Conservation (phyloP, 2,329 filamentous ascomycete genomes). For the Ceratocystis lukuohia region DNA sequence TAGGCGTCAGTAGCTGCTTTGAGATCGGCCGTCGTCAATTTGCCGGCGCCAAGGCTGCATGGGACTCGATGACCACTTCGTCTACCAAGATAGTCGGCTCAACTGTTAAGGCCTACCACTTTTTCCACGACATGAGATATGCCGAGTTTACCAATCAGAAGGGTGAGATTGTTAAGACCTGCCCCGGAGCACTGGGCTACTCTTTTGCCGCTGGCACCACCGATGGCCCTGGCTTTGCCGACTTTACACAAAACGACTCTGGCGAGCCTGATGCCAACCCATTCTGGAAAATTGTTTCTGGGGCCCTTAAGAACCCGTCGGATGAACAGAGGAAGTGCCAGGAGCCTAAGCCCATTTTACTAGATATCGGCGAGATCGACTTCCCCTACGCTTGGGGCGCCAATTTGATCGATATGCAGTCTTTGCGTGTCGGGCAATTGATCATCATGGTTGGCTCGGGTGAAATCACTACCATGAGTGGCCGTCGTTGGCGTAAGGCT, state of each 20-base stretch:
- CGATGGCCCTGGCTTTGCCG: constrained; percentile 76
- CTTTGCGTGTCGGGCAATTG: constrained; percentile 69
- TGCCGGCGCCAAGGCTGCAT: constrained; percentile 37
- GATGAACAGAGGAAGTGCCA: constrained; percentile 62
- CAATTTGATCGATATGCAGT: constrained; percentile 78
- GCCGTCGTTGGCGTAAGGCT: constrained; percentile 68
- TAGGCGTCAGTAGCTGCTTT: constrained; percentile 61
- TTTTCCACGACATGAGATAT: constrained; percentile 63
- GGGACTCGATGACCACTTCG: constrained; percentile 34
- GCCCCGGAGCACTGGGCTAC: constrained; percentile 74
- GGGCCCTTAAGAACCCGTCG: constrained; percentile 54
- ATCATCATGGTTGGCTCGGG: constrained; percentile 75
- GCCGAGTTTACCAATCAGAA: constrained; percentile 62
- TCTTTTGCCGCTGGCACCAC: constrained; percentile 83
- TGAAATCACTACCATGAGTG: constrained; percentile 85
- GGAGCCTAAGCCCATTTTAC: constrained; percentile 64
- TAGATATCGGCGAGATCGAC: constrained; percentile 69
- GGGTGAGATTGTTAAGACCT: constrained; percentile 57
- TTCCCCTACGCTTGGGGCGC: constrained; percentile 73
- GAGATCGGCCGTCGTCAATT: constrained; percentile 60
- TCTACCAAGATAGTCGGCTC: constrained; percentile 45
- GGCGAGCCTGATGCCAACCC: constrained; percentile 56
- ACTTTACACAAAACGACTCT: constrained; percentile 75
- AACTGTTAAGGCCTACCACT: constrained; percentile 64
- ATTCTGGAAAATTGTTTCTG: constrained; percentile 63